Base-by-base conservation (phyloP, 140 eudicot species). In the Cichorium intybus region DNA sequence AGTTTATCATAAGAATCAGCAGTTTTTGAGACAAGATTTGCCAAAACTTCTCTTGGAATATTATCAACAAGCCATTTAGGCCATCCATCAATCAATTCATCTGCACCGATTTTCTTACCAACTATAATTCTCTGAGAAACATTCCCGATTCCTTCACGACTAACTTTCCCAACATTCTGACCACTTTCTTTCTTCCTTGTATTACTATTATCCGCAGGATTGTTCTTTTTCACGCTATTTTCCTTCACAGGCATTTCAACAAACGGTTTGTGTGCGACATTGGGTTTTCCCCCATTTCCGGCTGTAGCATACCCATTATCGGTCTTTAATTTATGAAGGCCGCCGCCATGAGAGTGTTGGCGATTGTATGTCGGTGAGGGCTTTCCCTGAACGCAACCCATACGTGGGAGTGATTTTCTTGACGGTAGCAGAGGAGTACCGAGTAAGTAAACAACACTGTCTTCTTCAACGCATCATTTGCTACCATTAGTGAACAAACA, bases 1-100 rank as follows among this genome's bases (percentile, higher is more conserved):
- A 89, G 80, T 75, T 89, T 89, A 70, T 89, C 90, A 62, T 89
- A 89, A 10, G 96, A 85, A 80, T 89, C 96, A 31, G 96, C 96
- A 15, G 77, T 80, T 73, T 80, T 85, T 5, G 88, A 77, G 16
- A 73, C 85, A 75, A 89, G 74, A 37, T 79, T 82, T 51, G 81
- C 79, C 81, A 85, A 73, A 74, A 67, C 83, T 14, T 85, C 86
- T 37, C 9, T 15, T 4, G 82, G 77, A 62, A 89, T 76, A 51
- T 85, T 80, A 62, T 85, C 90, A 43, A 85, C 77, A 53, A 89
- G 95, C 96, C 96, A 89, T 37, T 71, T 75, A 62, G 96, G 96
- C 96, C 95, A 89, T 70, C 96, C 96, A 51, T 57, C 80, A 50
- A 80, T 73, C 70, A 81, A 15, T 27, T 85, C 88, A 66, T 80